Conservation (phyloP, 495 filamentous ascomycete genomes). For the Immersiella caudata region DNA sequence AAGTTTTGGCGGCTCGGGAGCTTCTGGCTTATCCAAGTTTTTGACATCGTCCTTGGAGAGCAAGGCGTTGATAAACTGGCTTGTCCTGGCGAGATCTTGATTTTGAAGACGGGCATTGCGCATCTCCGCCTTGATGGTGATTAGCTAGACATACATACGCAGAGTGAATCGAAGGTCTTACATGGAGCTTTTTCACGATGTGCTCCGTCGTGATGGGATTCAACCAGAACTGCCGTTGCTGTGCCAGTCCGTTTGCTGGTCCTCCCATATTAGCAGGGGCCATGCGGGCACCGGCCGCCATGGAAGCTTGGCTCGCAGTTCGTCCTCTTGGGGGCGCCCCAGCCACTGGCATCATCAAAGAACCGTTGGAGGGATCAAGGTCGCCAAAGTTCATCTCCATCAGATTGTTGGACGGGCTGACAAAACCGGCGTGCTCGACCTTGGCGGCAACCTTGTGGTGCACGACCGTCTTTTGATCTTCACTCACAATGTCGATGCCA, state of each 20-base stretch:
- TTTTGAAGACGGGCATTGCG: conserved; percentile 84
- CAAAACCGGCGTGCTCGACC: conserved; percentile 89
- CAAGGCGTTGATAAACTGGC: conserved; percentile 76
- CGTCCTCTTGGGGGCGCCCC: conserved; percentile 63
- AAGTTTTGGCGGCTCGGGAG: conserved; percentile 45
- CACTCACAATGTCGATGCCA: conserved; percentile 96
- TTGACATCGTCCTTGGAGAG: conserved; percentile 73
- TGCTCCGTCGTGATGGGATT: conserved; percentile 90
- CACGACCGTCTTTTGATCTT: conserved; percentile 96
- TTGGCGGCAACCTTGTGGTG: conserved; percentile 97
- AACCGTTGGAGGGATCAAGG: conserved; percentile 72
- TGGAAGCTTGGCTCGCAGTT: conserved; percentile 70
- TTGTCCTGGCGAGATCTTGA: conserved; percentile 77
- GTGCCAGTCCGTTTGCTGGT: conserved; percentile 52
- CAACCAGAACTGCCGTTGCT: conserved; percentile 67
- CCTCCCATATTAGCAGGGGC: conserved; percentile 58
- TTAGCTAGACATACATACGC: conserved; percentile 15
- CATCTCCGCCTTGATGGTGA: conserved; percentile 71
- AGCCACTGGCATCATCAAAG: conserved; percentile 62
- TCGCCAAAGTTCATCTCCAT: conserved; percentile 90
- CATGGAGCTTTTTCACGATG: conserved; percentile 89
- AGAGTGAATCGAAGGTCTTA: conserved; percentile 51
- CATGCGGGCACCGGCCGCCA: conserved; percentile 61
- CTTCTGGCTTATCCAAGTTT: conserved; percentile 56
- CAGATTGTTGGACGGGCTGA: conserved; percentile 66